phyloP scores from a whole-genome alignment of 352 stramenopile genomes.

The Globisporangium iwayamae region DNA sequence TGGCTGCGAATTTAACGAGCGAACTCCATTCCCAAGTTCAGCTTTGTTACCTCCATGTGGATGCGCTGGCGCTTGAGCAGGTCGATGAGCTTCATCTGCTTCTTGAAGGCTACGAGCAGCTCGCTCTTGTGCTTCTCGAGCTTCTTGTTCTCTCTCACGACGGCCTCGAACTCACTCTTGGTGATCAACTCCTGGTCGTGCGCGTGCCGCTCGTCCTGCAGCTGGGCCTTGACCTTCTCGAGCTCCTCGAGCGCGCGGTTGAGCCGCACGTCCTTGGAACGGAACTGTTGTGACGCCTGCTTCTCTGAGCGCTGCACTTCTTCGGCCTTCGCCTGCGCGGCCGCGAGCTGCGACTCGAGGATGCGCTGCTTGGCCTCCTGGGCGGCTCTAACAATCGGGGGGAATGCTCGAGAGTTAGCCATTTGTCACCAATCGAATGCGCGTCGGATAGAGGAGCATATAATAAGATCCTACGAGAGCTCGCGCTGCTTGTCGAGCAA shows the following conservation, averaged over 20 bases:
- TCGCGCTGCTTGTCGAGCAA: slow-evolving; percentile 78
- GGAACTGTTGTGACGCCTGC: slow-evolving; percentile 58
- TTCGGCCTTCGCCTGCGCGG: slow-evolving; percentile 44
- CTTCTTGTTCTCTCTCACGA: slow-evolving; percentile 64
- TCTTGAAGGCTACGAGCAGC: slow-evolving; percentile 74
- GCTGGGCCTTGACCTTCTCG: slow-evolving; percentile 62
- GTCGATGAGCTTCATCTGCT: slow-evolving; percentile 86
- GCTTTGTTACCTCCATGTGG: slow-evolving; percentile 64
- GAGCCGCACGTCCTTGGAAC: slow-evolving; percentile 76
- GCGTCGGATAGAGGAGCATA: too few relatives aligned
- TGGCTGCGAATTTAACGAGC: not conserved
- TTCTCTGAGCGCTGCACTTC: slow-evolving; percentile 62
- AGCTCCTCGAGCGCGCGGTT: slow-evolving; percentile 76
- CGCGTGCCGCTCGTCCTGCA: slow-evolving; percentile 51
- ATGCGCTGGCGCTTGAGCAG: slow-evolving; percentile 83
- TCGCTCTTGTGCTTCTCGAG: slow-evolving; percentile 86
- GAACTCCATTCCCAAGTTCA: not conserved
- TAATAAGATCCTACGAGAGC: slow-evolving; percentile 33
- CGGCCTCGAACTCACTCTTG: slow-evolving; percentile 55
- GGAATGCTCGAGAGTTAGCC: not conserved
- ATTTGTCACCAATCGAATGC: not conserved
- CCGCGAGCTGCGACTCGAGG: slow-evolving; percentile 56
- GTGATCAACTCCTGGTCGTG: slow-evolving; percentile 44
- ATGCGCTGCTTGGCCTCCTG: slow-evolving; percentile 75
- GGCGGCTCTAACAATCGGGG: slow-evolving; percentile 30